Percentiles rank a stretch among this genome's conserved stretches.
phyloP scores from a whole-genome alignment of 2,329 filamentous ascomycete genomes.

The Aspergillus sp. region DNA sequence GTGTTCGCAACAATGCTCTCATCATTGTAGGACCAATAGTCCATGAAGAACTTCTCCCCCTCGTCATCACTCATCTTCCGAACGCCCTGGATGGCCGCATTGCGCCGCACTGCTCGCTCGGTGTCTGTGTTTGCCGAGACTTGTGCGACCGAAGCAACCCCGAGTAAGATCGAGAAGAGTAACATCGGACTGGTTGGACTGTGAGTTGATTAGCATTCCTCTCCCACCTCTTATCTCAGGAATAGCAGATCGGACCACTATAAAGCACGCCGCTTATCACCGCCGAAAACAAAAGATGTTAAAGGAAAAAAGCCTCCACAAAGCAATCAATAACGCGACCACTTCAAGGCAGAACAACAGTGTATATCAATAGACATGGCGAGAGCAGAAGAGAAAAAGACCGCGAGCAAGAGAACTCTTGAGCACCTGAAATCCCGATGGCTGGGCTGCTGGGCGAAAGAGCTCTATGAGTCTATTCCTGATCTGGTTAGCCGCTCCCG shows the following conservation, averaged over 20 bases:
- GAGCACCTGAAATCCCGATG: neutral
- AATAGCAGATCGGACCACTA: neutral
- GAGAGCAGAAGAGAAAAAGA: neutral
- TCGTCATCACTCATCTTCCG: constrained; percentile 52
- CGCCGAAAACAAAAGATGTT: neutral
- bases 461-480: neutral
- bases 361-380: neutral
- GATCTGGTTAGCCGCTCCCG: neutral
- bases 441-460: neutral
- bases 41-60: constrained; percentile 53
- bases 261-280: neutral
- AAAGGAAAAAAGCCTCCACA: neutral
- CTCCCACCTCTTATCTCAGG: neutral
- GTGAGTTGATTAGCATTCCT: neutral
- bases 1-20: constrained; percentile 10
- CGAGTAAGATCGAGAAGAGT: constrained; percentile 1
- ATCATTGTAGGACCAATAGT: constrained; percentile 49
- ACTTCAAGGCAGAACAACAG: neutral
- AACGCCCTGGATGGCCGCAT: constrained; percentile 29
- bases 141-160: constrained; percentile 12
- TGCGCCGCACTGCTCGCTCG: constrained; percentile 21
- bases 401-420: no score
- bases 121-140: constrained; percentile 12
- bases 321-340: neutral
- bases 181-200: constrained; percentile 10